Percentiles rank a stretch among this genome's conserved stretches.
Conservation (phyloP, 1,284 basidiomycete genomes). For the Cystobasidium sp. region DNA sequence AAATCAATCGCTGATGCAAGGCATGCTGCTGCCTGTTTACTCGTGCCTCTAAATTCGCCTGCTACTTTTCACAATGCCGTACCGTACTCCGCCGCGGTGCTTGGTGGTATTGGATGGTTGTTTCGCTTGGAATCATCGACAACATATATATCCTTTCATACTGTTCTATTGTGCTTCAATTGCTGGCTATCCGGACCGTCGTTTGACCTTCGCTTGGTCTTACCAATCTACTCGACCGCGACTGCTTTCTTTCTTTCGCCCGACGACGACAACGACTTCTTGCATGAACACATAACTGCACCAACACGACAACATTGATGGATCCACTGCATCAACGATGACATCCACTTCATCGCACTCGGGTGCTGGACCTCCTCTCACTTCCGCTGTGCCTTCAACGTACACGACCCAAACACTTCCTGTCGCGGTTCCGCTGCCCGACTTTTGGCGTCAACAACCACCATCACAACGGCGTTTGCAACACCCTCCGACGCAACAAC, state of each 20-base stretch:
- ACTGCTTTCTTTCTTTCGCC: not conserved
- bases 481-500: not conserved
- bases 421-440: slow-evolving; percentile 23
- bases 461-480: not conserved
- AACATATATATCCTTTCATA: too few relatives aligned
- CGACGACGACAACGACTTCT: not conserved
- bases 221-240: too few relatives aligned
- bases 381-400: not conserved
- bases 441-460: slow-evolving; percentile 22
- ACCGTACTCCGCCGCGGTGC: not conserved
- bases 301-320: slow-evolving; percentile 5
- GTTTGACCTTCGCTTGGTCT: too few relatives aligned
- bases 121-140: too few relatives aligned
- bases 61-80: not conserved
- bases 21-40: slow-evolving; percentile 10
- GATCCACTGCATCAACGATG: slow-evolving; percentile 1
- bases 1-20: too few relatives aligned
- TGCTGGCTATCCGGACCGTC: too few relatives aligned
- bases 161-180: too few relatives aligned
- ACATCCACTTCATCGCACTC: slow-evolving; percentile 1
- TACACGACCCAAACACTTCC: slow-evolving; percentile 25
- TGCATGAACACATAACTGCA: not conserved
- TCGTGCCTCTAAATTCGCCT: slow-evolving; percentile 6
- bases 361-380: not conserved
- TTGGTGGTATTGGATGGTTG: too few relatives aligned